Percentiles rank a stretch among this genome's conserved stretches.
phyloP scores from a whole-genome alignment of 2,329 filamentous ascomycete genomes.

The Ascomycota sp. region DNA sequence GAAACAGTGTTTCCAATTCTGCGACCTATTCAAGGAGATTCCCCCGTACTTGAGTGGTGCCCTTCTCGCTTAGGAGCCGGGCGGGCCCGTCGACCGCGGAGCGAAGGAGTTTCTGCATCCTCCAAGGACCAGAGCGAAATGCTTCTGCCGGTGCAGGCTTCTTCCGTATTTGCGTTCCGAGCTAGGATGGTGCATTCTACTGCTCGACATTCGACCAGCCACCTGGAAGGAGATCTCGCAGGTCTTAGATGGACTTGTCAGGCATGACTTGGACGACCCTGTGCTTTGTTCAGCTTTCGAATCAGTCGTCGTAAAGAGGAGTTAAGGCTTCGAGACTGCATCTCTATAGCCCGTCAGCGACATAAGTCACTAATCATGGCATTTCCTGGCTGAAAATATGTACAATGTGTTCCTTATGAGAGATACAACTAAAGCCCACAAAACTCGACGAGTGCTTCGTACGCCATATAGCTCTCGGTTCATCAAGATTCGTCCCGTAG shows the following conservation, averaged over 20 bases:
- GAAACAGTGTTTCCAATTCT: conserved; percentile 41
- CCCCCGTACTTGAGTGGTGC: conserved; percentile 24
- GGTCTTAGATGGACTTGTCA: conserved; percentile 7
- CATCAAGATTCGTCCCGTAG: too few species aligned
- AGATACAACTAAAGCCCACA: too few species aligned
- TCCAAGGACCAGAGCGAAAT: conserved; percentile 7
- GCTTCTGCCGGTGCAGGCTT: conserved; percentile 12
- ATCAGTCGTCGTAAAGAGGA: too few species aligned
- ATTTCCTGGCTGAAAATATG: too few species aligned
- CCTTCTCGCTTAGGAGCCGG: conserved; percentile 9
- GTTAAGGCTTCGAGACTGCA: too few species aligned
- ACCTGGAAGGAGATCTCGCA: conserved; percentile 10
- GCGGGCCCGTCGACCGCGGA: conserved; percentile 7
- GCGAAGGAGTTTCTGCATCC: conserved; percentile 7
- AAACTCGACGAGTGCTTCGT: too few species aligned
- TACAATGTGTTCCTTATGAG: too few species aligned
- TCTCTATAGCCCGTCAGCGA: too few species aligned
- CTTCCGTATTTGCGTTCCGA: conserved; percentile 4
- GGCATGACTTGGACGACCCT: conserved; percentile 8
- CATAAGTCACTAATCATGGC: too few species aligned
- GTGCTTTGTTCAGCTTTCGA: background rate
- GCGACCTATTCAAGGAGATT: conserved; percentile 35
- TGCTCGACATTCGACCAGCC: conserved; percentile 8
- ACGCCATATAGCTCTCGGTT: too few species aligned
- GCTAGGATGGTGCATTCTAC: conserved; percentile 7